These are phyloP conservation scores for Trichoderma cornu-damae DNA, from an alignment of 2,329 filamentous ascomycete species.

Conservation along the genomic window DNA sequence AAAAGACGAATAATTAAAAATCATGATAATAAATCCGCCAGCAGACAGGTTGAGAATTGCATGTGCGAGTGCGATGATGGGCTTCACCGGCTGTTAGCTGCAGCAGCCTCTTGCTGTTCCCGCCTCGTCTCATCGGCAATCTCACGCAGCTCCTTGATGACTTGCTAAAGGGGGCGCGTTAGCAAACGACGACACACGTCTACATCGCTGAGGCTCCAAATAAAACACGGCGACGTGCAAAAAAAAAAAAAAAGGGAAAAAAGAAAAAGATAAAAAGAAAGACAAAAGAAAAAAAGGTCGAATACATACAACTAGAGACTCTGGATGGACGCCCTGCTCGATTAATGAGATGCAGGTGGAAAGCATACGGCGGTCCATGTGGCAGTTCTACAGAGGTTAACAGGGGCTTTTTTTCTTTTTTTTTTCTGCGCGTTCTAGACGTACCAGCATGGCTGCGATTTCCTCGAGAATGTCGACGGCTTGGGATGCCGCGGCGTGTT, in stretches of 20 bases:
- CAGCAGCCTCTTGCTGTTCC: slow-evolving; percentile 13
- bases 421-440: no score
- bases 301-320: slow-evolving; percentile 76
- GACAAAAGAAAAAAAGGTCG: neutral
- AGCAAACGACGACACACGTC: neutral
- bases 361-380: slow-evolving; percentile 82
- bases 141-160: slow-evolving; percentile 55
- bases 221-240: neutral
- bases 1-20: neutral
- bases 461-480: slow-evolving; percentile 79
- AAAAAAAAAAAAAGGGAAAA: neutral
- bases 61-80: neutral
- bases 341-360: slow-evolving; percentile 96
- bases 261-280: no score
- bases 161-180: slow-evolving; percentile 39
- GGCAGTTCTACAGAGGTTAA: slow-evolving; percentile 66
- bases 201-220: no score
- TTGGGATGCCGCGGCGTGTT: slow-evolving; percentile 72
- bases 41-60: neutral
- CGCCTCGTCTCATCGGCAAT: slow-evolving; percentile 50
- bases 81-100: slow-evolving; percentile 9
- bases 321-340: slow-evolving; percentile 94
- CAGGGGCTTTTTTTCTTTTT: neutral
- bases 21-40: neutral
- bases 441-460: slow-evolving; percentile 82